phyloP scores from a whole-genome alignment of 768 basidiomycete species.

The Tylopilus intermedius region DNA sequence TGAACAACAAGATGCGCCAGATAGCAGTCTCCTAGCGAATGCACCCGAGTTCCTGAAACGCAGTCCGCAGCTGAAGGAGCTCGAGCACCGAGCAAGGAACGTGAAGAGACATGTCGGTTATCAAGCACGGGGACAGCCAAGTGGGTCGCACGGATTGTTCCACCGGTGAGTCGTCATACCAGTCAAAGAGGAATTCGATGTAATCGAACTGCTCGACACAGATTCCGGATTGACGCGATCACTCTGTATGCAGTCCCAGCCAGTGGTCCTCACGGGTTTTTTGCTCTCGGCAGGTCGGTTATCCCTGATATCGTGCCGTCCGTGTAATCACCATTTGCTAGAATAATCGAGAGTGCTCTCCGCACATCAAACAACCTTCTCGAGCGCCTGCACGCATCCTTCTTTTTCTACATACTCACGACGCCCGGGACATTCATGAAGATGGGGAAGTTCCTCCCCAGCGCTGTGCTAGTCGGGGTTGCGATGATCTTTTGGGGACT shows the following conservation, averaged over 20 bases:
- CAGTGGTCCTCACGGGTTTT: conserved; percentile 90
- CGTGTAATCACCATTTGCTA: conserved; percentile 26
- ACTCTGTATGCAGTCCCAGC: conserved; percentile 88
- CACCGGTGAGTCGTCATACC: conserved; percentile 57
- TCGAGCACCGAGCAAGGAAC: conserved; percentile 58
- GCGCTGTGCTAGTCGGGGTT: conserved; percentile 76
- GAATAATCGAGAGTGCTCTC: conserved; percentile 81
- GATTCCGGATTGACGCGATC: conserved; percentile 91
- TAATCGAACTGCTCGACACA: conserved; percentile 26
- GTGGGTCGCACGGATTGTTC: conserved; percentile 86
- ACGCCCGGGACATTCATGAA: conserved; percentile 68
- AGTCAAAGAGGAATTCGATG: neutral
- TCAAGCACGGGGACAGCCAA: conserved; percentile 74
- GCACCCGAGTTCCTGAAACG: conserved; percentile 42
- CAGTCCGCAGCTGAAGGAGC: conserved; percentile 43
- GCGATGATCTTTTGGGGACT: conserved; percentile 85
- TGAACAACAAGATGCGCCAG: conserved; percentile 41
- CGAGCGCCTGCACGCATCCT: conserved; percentile 94
- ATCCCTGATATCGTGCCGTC: neutral
- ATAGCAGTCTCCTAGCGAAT: conserved; percentile 37
- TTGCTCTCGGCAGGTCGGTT: conserved; percentile 80
- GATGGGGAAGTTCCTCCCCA: conserved; percentile 88
- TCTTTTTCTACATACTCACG: conserved; percentile 83
- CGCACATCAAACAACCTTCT: conserved; percentile 91
- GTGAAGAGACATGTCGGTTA: conserved; percentile 66